Conservation (phyloP, 176 grass and related monocot genomes). For the Avena sativa region DNA sequence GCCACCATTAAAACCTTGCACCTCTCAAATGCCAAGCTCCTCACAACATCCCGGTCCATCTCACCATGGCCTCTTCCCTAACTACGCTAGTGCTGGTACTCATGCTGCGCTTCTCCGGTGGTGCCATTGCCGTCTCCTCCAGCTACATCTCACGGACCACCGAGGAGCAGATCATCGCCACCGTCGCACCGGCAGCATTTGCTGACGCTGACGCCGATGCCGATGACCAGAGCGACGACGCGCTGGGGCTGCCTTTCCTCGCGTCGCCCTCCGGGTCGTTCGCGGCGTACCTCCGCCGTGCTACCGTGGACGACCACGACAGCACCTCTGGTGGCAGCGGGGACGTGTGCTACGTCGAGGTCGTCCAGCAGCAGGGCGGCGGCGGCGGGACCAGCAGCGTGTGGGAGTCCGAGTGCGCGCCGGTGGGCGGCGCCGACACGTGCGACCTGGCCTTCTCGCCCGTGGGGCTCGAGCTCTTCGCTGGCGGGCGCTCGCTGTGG, state of each 20-base stretch:
- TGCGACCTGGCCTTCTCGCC: slow-evolving; percentile 61
- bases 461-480: slow-evolving; percentile 62
- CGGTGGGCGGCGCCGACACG: slow-evolving; percentile 41
- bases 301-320: neutral
- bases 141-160: slow-evolving; percentile 48
- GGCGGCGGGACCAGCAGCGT: slow-evolving; percentile 11
- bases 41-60: slow-evolving; percentile 17
- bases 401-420: slow-evolving; percentile 65
- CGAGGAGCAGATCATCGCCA: slow-evolving; percentile 59
- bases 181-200: slow-evolving; percentile 16
- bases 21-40: slow-evolving; percentile 6
- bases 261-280: slow-evolving; percentile 50
- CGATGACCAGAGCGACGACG: slow-evolving; percentile 31
- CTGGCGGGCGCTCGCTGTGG: slow-evolving; percentile 58
- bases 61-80: slow-evolving; percentile 44
- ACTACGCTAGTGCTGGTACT: slow-evolving; percentile 39
- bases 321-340: neutral
- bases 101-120: slow-evolving; percentile 28
- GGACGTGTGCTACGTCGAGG: slow-evolving; percentile 55
- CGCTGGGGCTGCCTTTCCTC: slow-evolving; percentile 43
- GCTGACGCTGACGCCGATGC: slow-evolving; percentile 32
- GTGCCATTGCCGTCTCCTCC: slow-evolving; percentile 37
- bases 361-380: slow-evolving; percentile 34
- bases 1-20: slow-evolving; percentile 40
- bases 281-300: slow-evolving; percentile 56